Evolutionary conservation across 805 yeast species (phyloP).

Genomic region (Zygosaccharomyces rouxii): DNA sequence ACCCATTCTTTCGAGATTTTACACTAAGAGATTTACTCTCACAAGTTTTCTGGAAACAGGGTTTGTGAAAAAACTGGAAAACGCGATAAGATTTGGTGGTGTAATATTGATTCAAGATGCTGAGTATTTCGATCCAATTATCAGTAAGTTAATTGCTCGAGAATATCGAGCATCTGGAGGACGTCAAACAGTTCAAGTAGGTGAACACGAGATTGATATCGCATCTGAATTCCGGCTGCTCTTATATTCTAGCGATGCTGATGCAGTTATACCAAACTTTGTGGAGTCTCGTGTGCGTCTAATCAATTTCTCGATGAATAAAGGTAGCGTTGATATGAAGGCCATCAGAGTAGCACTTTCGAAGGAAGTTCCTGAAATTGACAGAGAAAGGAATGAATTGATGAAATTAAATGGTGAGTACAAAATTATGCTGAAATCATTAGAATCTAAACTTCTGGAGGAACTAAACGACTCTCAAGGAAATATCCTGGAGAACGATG

Average conservation of each 20-base stretch:
- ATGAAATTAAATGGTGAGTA: conserved; percentile 56
- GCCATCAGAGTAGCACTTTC: conserved; percentile 54
- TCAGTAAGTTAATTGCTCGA: conserved; percentile 55
- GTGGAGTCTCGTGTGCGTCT: conserved; percentile 58
- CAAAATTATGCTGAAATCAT: conserved; percentile 44
- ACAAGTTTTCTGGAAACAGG: conserved; percentile 72
- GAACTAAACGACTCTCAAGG: conserved; percentile 56
- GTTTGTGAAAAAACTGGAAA: conserved; percentile 65
- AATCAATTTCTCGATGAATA: conserved; percentile 70
- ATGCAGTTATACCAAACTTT: conserved; percentile 45
- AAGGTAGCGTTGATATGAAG: conserved; percentile 58
- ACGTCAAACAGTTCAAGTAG: conserved; percentile 55
- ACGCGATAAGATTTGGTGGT: conserved; percentile 81
- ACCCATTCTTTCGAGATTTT: conserved; percentile 38
- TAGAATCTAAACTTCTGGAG: conserved; percentile 57
- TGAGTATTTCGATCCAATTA: conserved; percentile 71
- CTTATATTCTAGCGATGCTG: conserved; percentile 58
- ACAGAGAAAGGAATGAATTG: conserved; percentile 50
- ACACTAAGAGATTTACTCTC: conserved; percentile 39
- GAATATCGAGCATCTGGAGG: conserved; percentile 68
- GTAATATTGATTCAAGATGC: conserved; percentile 69
- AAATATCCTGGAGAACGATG: conserved; percentile 63
- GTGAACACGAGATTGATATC: conserved; percentile 60
- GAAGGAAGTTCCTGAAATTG: conserved; percentile 62
- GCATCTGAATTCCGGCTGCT: conserved; percentile 58